These are phyloP conservation scores for Emmonsia crescens DNA, from an alignment of 2,329 filamentous ascomycete genomes.

Conservation along the genomic window DNA sequence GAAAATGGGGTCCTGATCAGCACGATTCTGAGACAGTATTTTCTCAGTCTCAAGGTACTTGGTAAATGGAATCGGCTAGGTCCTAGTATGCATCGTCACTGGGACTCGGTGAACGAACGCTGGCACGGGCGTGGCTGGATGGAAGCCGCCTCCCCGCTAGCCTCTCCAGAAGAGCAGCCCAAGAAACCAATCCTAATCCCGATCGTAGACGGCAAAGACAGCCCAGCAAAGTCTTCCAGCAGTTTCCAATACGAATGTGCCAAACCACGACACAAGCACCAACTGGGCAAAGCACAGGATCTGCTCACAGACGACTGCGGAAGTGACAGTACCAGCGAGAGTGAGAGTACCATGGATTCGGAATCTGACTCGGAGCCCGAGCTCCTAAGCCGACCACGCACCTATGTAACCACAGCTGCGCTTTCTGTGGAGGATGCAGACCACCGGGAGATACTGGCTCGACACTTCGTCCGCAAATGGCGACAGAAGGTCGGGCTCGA, in stretches of 20 bases:
- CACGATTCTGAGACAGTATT: slow-evolving; percentile 80
- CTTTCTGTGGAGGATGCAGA: slow-evolving; percentile 40
- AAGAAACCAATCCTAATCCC: not conserved
- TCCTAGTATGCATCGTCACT: slow-evolving; percentile 51
- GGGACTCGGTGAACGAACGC: slow-evolving; percentile 52
- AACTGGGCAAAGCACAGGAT: not conserved
- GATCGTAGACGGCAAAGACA: not conserved
- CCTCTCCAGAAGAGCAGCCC: not conserved
- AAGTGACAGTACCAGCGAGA: slow-evolving; percentile 16
- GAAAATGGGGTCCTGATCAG: slow-evolving; percentile 82
- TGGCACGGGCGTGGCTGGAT: slow-evolving; percentile 45
- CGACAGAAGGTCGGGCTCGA: slow-evolving; percentile 55
- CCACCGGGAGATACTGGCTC: slow-evolving; percentile 52
- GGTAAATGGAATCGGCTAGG: slow-evolving; percentile 69
- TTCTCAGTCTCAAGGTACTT: slow-evolving; percentile 72
- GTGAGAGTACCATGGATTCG: slow-evolving; percentile 26
- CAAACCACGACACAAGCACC: slow-evolving; percentile 9
- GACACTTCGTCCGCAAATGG: slow-evolving; percentile 64
- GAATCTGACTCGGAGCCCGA: slow-evolving; percentile 34
- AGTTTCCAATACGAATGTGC: slow-evolving; percentile 13
- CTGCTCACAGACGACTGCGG: slow-evolving; percentile 1
- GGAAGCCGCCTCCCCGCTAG: slow-evolving; percentile 17
- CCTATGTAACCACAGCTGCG: slow-evolving; percentile 29
- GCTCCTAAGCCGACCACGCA: slow-evolving; percentile 26
- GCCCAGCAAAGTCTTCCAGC: slow-evolving; percentile 10